These are phyloP conservation scores for Melampsora medusae DNA, from an alignment of 1,284 basidiomycete genomes.

Conservation along the genomic window DNA sequence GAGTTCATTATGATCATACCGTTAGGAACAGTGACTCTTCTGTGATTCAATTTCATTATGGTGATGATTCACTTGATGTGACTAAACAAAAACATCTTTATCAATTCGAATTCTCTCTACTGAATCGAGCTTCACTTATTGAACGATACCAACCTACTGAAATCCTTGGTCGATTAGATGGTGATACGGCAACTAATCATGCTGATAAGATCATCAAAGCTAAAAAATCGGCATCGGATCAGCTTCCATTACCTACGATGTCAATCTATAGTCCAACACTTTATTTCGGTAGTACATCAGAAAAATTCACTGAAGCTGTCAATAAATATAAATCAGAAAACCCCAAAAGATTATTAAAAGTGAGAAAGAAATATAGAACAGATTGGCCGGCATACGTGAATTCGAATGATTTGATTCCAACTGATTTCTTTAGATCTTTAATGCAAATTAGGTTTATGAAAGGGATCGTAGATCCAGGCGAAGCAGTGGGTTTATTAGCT, in stretches of 20 bases:
- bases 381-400: constrained; percentile 55
- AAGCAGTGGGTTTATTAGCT: constrained; percentile 94
- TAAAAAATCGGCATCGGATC: constrained; percentile 60
- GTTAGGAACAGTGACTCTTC: constrained; percentile 92
- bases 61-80: constrained; percentile 93
- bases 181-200: constrained; percentile 68
- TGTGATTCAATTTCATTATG: constrained; percentile 94
- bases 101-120: constrained; percentile 88
- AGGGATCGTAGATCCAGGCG: constrained; percentile 91
- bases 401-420: constrained; percentile 61
- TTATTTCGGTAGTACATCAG: constrained; percentile 85
- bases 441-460: constrained; percentile 90
- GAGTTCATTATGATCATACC: constrained; percentile 96
- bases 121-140: constrained; percentile 78
- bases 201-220: constrained; percentile 90
- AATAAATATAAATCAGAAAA: constrained; percentile 78
- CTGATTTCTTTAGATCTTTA: constrained; percentile 68
- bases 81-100: constrained; percentile 68
- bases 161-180: constrained; percentile 66
- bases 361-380: constrained; percentile 59
- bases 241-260: constrained; percentile 69
- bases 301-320: constrained; percentile 80
- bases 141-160: constrained; percentile 69
- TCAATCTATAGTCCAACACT: constrained; percentile 74
- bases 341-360: constrained; percentile 69